Conservation (phyloP, 352 stramenopile genomes). For the Phytophthora tentaculata region DNA sequence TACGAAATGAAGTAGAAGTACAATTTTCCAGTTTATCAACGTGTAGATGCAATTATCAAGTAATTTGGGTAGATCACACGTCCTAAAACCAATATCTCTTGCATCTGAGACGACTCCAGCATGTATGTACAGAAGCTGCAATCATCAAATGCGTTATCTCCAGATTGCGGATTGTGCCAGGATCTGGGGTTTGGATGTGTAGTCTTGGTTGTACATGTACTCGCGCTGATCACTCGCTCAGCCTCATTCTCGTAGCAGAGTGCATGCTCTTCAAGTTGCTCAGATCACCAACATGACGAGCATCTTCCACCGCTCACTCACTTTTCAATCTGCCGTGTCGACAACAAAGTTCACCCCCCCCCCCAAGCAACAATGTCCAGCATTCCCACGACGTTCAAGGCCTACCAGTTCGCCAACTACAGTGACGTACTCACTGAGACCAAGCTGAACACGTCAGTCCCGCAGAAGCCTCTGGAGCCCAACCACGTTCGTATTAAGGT, state of each 20-base stretch:
- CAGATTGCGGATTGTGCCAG: slow-evolving; percentile 10
- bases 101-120: neutral
- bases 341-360: slow-evolving; percentile 11
- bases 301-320: neutral
- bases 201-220: slow-evolving; percentile 1
- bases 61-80: too few species aligned
- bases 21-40: too few species aligned
- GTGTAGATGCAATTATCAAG: too few species aligned
- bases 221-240: slow-evolving; percentile 12
- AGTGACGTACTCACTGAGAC: slow-evolving; percentile 21
- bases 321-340: slow-evolving; percentile 10
- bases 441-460: slow-evolving; percentile 27
- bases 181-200: slow-evolving; percentile 9
- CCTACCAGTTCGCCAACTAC: slow-evolving; percentile 33
- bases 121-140: neutral
- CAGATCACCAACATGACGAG: neutral
- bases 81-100: neutral
- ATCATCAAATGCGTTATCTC: slow-evolving; percentile 2
- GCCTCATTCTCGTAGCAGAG: slow-evolving; percentile 18
- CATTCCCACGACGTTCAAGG: slow-evolving; percentile 31
- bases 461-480: slow-evolving; percentile 20
- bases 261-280: slow-evolving; percentile 18
- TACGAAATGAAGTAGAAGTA: too few species aligned
- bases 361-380: slow-evolving; percentile 6
- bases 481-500: slow-evolving; percentile 30